Evolutionary conservation across 2,329 filamentous ascomycete species (phyloP).

Genomic region (Zymoseptoria pseudotritici): DNA sequence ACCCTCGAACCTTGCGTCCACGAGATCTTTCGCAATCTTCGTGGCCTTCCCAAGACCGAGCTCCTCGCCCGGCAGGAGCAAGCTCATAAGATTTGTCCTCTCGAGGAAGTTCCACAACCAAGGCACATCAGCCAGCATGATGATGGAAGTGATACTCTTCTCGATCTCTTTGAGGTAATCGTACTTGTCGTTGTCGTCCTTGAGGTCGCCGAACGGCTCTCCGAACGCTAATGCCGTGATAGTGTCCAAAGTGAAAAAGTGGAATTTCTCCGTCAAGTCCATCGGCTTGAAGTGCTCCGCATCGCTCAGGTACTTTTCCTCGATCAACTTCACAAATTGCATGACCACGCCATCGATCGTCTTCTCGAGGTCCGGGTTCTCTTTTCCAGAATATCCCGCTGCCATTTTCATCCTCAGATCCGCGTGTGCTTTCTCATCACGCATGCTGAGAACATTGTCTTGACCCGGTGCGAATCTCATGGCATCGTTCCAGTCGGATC

Average conservation of each 20-base stretch:
- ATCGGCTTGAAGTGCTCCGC: neutral
- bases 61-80: neutral
- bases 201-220: constrained; percentile 4
- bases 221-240: constrained; percentile 8
- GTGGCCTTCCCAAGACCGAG: constrained; percentile 6
- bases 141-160: constrained; percentile 3
- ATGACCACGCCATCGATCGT: constrained; percentile 3
- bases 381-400: constrained; percentile 8
- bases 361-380: constrained; percentile 3
- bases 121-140: constrained; percentile 4
- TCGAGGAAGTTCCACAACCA: constrained; percentile 6
- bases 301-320: neutral
- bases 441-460: constrained; percentile 4
- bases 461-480: constrained; percentile 6
- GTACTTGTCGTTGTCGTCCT: constrained; percentile 5
- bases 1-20: constrained; percentile 1
- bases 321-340: constrained; percentile 2
- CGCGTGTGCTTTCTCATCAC: constrained; percentile 4
- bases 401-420: constrained; percentile 3
- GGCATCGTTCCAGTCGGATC: neutral
- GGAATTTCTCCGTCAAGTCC: constrained; percentile 5
- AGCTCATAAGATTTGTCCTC: constrained; percentile 1
- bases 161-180: constrained; percentile 6
- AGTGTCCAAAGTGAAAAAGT: constrained; percentile 6
- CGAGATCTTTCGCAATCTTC: constrained; percentile 2